Percentiles rank a stretch among this genome's conserved stretches.
Conservation (phyloP, 1,139 yeast species). For the Yamadazyma taylorii region DNA sequence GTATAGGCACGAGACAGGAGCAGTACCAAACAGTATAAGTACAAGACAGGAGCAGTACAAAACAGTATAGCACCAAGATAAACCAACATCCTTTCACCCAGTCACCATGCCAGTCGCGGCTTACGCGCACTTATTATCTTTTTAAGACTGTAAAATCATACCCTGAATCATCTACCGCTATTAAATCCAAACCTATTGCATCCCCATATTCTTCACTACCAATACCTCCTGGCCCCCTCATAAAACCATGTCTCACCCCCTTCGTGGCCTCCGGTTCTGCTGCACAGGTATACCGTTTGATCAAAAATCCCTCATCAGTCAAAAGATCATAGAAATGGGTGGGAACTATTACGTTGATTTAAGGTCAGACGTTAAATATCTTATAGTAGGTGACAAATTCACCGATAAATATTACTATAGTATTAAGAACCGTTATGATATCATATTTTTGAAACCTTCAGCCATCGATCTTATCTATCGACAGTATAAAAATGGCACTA, state of each 20-base stretch:
- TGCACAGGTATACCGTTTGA: conserved; percentile 39
- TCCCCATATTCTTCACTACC: too few species aligned
- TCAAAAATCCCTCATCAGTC: conserved; percentile 32
- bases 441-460: conserved; percentile 44
- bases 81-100: too few species aligned
- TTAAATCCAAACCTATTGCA: too few species aligned
- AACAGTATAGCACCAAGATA: too few species aligned
- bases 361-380: conserved; percentile 64
- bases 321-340: conserved; percentile 57
- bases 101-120: too few species aligned
- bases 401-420: conserved; percentile 72
- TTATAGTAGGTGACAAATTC: conserved; percentile 65
- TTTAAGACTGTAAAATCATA: too few species aligned
- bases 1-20: too few species aligned
- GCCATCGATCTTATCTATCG: conserved; percentile 11
- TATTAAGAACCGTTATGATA: conserved; percentile 57
- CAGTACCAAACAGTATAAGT: too few species aligned
- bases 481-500: conserved; percentile 23
- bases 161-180: too few species aligned
- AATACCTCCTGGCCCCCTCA: too few species aligned
- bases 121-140: too few species aligned
- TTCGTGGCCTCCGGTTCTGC: conserved; percentile 39
- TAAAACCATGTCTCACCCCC: conserved; percentile 22
- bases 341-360: conserved; percentile 61
- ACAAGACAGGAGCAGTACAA: too few species aligned